Conservation (phyloP, 2,329 filamentous ascomycete species). For the Sclerotinia minor region DNA sequence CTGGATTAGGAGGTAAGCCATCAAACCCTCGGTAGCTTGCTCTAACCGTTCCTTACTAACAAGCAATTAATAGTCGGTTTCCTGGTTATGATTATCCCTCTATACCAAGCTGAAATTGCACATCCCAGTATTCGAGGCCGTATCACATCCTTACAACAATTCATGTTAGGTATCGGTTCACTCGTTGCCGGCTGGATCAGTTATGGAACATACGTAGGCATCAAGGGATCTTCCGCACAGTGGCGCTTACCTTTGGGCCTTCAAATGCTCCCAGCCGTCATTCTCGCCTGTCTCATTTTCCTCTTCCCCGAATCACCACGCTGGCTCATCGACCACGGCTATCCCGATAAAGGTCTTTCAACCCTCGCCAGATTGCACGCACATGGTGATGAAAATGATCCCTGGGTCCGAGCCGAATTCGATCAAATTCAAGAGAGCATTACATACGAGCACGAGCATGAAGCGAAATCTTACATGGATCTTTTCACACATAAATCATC, state of each 20-base stretch:
- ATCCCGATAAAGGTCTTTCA: constrained; percentile 54
- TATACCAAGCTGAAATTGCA: constrained; percentile 68
- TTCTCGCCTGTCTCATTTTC: constrained; percentile 55
- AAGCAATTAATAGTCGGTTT: constrained; percentile 13
- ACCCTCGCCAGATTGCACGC: constrained; percentile 62
- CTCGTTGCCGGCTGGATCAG: constrained; percentile 73
- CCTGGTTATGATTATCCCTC: constrained; percentile 28
- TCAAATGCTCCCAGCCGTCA: constrained; percentile 59
- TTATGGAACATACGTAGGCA: constrained; percentile 53
- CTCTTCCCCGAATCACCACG: constrained; percentile 65
- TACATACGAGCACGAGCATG: constrained; percentile 56
- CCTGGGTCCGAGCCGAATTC: constrained; percentile 64
- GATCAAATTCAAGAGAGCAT: constrained; percentile 65
- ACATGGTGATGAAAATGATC: constrained; percentile 57
- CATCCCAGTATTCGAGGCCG: constrained; percentile 74
- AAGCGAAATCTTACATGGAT: constrained; percentile 62
- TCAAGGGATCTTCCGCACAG: constrained; percentile 40
- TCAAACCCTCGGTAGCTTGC: neutral
- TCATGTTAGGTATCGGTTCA: constrained; percentile 77
- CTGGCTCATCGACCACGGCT: constrained; percentile 64
- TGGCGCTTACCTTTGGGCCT: constrained; percentile 48
- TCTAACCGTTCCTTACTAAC: neutral
- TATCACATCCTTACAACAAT: constrained; percentile 75
- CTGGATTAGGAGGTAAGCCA: constrained; percentile 56
- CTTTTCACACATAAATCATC: constrained; percentile 59